Conservation (phyloP, 208 protist species). For the Leishmania gerbilli region DNA sequence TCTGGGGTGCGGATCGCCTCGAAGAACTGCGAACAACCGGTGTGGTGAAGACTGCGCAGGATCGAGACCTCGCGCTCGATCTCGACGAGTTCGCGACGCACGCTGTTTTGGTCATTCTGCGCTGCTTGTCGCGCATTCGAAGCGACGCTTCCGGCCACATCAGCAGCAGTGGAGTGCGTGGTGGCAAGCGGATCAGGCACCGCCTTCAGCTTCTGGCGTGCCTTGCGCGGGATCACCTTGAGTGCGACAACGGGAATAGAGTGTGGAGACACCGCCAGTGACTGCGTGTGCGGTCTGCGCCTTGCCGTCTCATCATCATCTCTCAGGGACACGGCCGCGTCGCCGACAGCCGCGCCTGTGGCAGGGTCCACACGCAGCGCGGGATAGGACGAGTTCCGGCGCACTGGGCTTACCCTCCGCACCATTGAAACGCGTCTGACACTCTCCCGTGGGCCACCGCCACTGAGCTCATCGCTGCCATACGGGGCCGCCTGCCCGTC, state of each 20-base stretch:
- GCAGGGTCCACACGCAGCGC: not conserved
- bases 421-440: not conserved
- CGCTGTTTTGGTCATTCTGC: constrained; percentile 14
- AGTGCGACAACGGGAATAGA: constrained; percentile 44
- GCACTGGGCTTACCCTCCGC: not conserved
- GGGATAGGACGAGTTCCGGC: not conserved
- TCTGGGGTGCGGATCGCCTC: constrained; percentile 77
- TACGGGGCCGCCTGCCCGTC: not conserved
- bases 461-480: not conserved
- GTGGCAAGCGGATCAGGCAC: not conserved
- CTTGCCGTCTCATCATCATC: not conserved
- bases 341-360: not conserved
- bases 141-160: not conserved
- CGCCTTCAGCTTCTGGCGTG: constrained; percentile 18
- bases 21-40: constrained; percentile 69
- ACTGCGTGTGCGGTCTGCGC: not conserved
- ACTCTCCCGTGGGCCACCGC: not conserved
- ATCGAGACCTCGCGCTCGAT: constrained; percentile 80
- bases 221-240: constrained; percentile 65
- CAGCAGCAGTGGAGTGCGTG: not conserved
- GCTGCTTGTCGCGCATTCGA: not conserved
- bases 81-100: constrained; percentile 50
- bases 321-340: too few species aligned
- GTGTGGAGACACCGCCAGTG: not conserved
- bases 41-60: constrained; percentile 65